These are phyloP conservation scores for Diplodia sapinea DNA, from an alignment of 2,329 filamentous ascomycete genomes.

Conservation along the genomic window DNA sequence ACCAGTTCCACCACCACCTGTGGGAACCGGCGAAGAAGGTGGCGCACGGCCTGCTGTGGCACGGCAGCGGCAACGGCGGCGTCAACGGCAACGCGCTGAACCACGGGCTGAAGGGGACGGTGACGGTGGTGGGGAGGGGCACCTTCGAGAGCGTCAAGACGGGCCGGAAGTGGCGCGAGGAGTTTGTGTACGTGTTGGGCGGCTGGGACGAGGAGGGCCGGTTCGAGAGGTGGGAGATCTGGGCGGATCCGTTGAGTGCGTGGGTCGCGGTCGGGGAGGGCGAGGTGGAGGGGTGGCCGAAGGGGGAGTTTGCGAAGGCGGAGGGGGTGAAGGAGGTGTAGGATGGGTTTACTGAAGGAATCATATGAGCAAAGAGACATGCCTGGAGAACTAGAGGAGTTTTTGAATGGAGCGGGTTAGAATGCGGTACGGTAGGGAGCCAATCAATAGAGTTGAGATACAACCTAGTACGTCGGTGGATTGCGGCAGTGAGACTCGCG, in stretches of 20 bases:
- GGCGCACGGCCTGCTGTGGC: not conserved
- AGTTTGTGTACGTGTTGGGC: slow-evolving; percentile 26
- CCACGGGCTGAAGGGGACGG: not conserved
- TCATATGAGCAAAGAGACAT: too few species aligned
- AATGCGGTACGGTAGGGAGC: not conserved
- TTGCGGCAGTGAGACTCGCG: not conserved
- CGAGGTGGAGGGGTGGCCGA: slow-evolving; percentile 24
- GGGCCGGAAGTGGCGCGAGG: slow-evolving; percentile 23
- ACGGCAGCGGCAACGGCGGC: not conserved
- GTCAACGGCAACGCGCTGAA: not conserved
- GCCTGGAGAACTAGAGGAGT: not conserved
- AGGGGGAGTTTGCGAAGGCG: not conserved
- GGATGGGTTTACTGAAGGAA: not conserved
- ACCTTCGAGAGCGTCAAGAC: slow-evolving; percentile 13
- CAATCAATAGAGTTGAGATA: not conserved
- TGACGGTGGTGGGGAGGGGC: slow-evolving; percentile 15
- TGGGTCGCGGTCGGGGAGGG: slow-evolving; percentile 22
- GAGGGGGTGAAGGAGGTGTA: not conserved
- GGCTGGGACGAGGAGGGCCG: slow-evolving; percentile 12
- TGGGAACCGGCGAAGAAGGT: not conserved
- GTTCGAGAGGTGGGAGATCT: slow-evolving; percentile 26
- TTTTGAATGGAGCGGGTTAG: not conserved
- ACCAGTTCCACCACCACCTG: not conserved
- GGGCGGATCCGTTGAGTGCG: slow-evolving; percentile 30
- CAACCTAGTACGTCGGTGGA: not conserved